Percentiles rank a stretch among this genome's conserved stretches.
Conservation (phyloP, 2,329 filamentous ascomycete genomes). For the Fusarium sp. region DNA sequence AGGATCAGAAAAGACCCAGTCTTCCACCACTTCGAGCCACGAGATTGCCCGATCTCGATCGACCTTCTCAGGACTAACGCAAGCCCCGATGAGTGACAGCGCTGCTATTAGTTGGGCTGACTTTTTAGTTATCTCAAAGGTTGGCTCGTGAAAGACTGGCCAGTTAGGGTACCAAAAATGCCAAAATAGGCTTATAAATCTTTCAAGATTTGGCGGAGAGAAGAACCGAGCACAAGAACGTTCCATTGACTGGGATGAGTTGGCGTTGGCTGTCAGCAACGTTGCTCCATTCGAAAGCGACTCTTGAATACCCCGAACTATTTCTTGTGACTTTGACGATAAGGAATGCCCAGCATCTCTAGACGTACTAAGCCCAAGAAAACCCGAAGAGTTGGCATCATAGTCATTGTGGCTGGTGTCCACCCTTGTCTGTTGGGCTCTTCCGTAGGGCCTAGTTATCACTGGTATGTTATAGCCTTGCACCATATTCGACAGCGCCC, state of each 20-base stretch:
- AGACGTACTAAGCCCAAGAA: too few species aligned
- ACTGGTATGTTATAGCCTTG: background rate
- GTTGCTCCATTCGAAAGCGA: too few species aligned
- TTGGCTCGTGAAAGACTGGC: constrained; percentile 29
- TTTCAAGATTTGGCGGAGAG: constrained; percentile 25
- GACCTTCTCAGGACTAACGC: constrained; percentile 1
- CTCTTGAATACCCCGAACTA: background rate
- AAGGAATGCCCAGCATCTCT: too few species aligned
- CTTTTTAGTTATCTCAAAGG: constrained; percentile 2
- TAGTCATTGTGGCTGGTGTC: too few species aligned
- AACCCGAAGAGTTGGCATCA: too few species aligned
- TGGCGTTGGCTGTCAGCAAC: too few species aligned
- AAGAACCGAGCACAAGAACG: constrained; percentile 21
- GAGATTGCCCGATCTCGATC: constrained; percentile 12
- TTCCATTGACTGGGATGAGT: background rate
- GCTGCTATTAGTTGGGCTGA: constrained; percentile 12
- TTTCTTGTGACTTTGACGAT: background rate
- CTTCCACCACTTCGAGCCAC: constrained; percentile 19
- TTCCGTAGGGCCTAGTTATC: too few species aligned
- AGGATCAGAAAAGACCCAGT: constrained; percentile 15
- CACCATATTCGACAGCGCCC: background rate
- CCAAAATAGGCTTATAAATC: constrained; percentile 20
- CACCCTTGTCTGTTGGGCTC: too few species aligned
- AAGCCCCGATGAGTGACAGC: constrained; percentile 26
- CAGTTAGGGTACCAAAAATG: constrained; percentile 34